Evolutionary conservation across 1,139 yeast genomes (phyloP).

Genomic region (Geotrichum bryndzae): DNA sequence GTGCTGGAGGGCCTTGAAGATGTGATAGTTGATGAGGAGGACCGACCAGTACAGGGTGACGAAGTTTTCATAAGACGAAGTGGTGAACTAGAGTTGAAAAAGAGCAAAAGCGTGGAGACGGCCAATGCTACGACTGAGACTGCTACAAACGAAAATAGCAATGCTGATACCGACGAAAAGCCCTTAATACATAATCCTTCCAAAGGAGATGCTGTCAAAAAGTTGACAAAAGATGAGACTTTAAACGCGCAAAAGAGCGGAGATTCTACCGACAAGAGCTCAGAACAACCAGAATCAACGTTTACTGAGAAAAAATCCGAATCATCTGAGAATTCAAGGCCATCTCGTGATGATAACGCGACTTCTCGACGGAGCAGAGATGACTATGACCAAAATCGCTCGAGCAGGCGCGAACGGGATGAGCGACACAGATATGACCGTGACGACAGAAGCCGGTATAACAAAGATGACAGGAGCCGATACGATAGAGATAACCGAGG

Average conservation of each 20-base stretch:
- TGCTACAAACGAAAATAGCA: background rate
- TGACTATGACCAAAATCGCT: background rate
- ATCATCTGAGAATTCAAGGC: too few species aligned
- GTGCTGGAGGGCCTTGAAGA: conserved; percentile 41
- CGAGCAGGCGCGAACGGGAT: background rate
- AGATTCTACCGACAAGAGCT: background rate
- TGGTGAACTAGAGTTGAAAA: conserved; percentile 42
- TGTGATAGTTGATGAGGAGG: conserved; percentile 31
- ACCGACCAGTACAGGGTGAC: conserved; percentile 38
- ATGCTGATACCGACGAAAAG: conserved; percentile 6
- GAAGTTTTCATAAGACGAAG: conserved; percentile 51
- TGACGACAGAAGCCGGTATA: background rate
- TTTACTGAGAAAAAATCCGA: background rate
- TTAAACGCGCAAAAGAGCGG: background rate
- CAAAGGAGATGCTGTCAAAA: background rate
- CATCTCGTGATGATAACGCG: background rate
- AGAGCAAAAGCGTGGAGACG: conserved; percentile 6
- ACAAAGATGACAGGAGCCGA: background rate
- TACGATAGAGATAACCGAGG: background rate
- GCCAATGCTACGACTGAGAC: background rate
- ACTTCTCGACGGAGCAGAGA: background rate
- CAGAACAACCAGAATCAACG: background rate
- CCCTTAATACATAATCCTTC: background rate
- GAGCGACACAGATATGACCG: background rate
- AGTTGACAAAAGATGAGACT: background rate